These are phyloP conservation scores for Mentha longifolia DNA, from an alignment of 257 asterid genomes.

Conservation along the genomic window DNA sequence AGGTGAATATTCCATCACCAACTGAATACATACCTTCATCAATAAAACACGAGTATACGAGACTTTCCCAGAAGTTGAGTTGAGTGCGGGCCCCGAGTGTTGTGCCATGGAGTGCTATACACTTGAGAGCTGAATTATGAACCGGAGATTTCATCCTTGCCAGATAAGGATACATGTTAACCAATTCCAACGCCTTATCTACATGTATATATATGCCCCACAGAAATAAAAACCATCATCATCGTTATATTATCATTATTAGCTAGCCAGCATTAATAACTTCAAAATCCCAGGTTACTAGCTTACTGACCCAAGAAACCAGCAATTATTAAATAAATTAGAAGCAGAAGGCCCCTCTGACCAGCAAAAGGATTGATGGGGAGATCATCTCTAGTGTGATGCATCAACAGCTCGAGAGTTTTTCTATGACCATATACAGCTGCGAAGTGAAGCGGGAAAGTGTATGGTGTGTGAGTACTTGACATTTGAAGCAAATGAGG, in stretches of 20 bases:
- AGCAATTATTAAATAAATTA: background rate
- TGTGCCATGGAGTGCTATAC: background rate
- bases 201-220: no score
- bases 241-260: no score
- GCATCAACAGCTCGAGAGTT: background rate
- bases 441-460: background rate
- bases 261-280: no score
- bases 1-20: no score
- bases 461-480: no score
- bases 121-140: background rate
- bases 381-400: background rate
- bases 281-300: no score
- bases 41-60: background rate
- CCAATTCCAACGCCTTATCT: constrained; percentile 33
- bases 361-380: background rate
- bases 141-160: background rate
- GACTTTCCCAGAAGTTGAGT: constrained; percentile 13
- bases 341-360: background rate
- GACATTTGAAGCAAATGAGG: background rate
- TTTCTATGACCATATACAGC: background rate
- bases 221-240: no score
- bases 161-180: constrained; percentile 18
- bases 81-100: background rate
- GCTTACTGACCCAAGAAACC: background rate
- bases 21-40: no score